These are phyloP conservation scores for Rhododendron henanense DNA, from an alignment of 148 eudicot genomes.

Conservation along the genomic window DNA sequence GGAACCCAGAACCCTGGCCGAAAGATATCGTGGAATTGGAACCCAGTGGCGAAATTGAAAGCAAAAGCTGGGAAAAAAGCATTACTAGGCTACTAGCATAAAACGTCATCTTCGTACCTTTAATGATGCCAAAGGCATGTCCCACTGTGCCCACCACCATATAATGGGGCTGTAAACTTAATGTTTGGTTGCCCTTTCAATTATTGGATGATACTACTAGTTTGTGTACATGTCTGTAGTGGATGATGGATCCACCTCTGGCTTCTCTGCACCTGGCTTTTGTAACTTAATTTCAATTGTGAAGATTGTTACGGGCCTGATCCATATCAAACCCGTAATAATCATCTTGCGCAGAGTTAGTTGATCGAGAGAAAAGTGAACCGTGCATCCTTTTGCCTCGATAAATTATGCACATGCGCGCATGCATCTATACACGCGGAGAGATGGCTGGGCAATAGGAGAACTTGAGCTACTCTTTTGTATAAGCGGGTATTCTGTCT, in stretches of 20 bases:
- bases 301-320: background rate
- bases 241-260: background rate
- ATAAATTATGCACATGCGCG: background rate
- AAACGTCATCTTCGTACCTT: background rate
- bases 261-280: background rate
- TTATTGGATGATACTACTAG: background rate
- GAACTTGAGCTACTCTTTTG: background rate
- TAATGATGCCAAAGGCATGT: background rate
- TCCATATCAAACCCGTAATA: no score
- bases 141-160: background rate
- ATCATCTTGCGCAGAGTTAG: no score
- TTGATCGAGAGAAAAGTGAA: no score
- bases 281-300: background rate
- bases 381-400: background rate
- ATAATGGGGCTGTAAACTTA: background rate
- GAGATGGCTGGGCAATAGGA: background rate
- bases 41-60: background rate
- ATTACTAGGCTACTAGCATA: background rate
- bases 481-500: background rate
- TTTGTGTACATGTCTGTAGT: background rate
- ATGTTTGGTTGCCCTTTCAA: background rate
- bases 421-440: no score
- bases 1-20: background rate
- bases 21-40: background rate
- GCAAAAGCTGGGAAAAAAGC: background rate